Base-by-base conservation (phyloP, 83 land plant species). In the Picea mariana region DNA sequence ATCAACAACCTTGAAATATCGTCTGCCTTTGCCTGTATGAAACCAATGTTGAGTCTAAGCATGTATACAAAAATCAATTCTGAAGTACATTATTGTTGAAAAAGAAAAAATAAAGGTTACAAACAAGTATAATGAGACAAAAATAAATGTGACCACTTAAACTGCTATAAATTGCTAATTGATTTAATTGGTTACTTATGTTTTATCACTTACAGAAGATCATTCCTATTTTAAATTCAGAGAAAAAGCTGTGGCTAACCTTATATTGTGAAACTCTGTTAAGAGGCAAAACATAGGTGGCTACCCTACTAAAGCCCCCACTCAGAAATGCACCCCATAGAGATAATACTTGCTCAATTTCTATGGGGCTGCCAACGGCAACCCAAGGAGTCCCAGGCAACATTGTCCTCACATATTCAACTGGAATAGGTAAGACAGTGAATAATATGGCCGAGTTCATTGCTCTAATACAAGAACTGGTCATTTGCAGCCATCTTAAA, bases 1-100 rank as follows among this genome's bases (percentile, higher is more conserved):
- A 90, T 87, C 93, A 94, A 86, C 80, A 97, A 61, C 84, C 92
- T 95, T 78, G 98, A 91, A 81, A 97, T 92, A 72, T 95, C 98
- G 85, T 97, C 98, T 75, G 99, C 99, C 80, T 97, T 95, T 26
- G 90, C 90, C 97, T 94, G 88, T 81, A 78, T 75, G 13, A 15
- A 59, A 55, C 44, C 82, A 79, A 12, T 26, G n/a, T 78, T 61
- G 17, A 27, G 80, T 61, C 17, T 60, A 78, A 52, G 58, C 55
- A 52, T 52, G 58, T 52, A 58, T 27, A 72, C 6, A 7, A 42
- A 62, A 62, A 44, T 21, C 9, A 38, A 34, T 23, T 49, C 24
- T 24, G 26, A 79, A 63, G 16, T 62, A 62, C 27, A 44, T 21
- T 7, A 26, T 24, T 13, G 34, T 31, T 21, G 27, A 4, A 27